These are phyloP conservation scores for Phaeotremella fagi DNA, from an alignment of 768 basidiomycete species.

Conservation along the genomic window DNA sequence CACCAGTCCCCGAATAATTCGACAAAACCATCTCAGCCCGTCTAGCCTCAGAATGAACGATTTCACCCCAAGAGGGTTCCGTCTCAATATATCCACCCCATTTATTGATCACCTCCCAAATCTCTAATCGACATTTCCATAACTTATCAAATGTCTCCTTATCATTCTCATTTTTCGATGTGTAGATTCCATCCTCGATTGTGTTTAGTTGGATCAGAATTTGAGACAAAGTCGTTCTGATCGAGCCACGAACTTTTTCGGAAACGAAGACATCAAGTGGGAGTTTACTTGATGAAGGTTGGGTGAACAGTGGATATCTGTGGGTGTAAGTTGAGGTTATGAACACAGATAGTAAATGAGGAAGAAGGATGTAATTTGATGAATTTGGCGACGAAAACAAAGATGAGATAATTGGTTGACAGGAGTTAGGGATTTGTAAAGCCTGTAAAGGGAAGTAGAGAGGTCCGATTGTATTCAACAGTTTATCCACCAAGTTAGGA, in stretches of 20 bases:
- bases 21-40: not conserved
- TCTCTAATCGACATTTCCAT: conserved; percentile 4
- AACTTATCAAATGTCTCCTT: not conserved
- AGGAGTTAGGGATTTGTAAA: conserved; percentile 2
- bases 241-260: conserved; percentile 23
- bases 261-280: conserved; percentile 29
- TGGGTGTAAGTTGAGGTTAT: conserved; percentile 11
- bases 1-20: not conserved
- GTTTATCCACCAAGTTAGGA: not conserved
- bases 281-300: conserved; percentile 23
- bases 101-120: conserved; percentile 22
- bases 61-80: conserved; percentile 20
- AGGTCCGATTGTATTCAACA: not conserved
- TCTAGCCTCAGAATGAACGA: conserved; percentile 7
- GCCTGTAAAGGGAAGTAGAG: conserved; percentile 12
- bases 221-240: conserved; percentile 6
- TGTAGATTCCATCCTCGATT: not conserved
- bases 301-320: conserved; percentile 30
- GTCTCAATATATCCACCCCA: conserved; percentile 40
- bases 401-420: conserved; percentile 7
- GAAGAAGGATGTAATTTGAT: not conserved
- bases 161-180: not conserved
- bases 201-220: not conserved
- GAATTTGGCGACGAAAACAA: not conserved
- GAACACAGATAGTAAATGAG: conserved; percentile 3